A percentile compares a stretch with the other conserved stretches of the same genome.
Conservation (phyloP, 2,329 filamentous ascomycete genomes). For the Drechslerella stenobrocha region DNA sequence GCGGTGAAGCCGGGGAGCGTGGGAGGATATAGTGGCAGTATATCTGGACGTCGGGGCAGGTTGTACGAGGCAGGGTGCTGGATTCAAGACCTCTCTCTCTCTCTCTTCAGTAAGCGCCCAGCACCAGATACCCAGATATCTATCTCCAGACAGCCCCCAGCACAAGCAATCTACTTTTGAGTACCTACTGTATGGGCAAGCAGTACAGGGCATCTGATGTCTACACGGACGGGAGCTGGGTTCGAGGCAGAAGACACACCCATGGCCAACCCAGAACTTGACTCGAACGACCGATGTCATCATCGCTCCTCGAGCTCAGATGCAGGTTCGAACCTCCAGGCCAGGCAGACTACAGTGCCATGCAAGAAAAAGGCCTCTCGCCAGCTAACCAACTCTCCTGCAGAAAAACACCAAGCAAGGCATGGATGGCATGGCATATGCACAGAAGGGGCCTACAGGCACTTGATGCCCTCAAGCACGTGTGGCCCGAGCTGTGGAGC, state of each 20-base stretch:
- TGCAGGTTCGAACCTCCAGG: background rate
- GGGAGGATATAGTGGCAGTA: background rate
- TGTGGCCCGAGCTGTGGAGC: background rate
- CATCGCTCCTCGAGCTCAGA: constrained; percentile 6
- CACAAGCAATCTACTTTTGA: too few species aligned
- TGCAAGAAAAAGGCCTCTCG: background rate
- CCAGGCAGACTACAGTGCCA: background rate
- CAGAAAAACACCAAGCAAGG: background rate
- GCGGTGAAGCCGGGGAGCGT: background rate
- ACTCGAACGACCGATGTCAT: constrained; percentile 1
- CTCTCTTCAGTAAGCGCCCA: too few species aligned
- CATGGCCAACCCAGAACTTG: background rate
- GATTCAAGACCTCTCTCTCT: too few species aligned
- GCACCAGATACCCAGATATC: too few species aligned
- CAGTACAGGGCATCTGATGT: too few species aligned
- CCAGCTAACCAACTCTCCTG: background rate
- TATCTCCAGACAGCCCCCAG: too few species aligned
- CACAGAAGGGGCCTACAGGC: background rate
- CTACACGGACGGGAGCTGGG: too few species aligned
- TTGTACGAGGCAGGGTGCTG: too few species aligned
- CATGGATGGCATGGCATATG: background rate
- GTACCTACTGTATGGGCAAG: too few species aligned
- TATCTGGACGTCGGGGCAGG: too few species aligned
- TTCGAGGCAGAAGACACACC: too few species aligned
- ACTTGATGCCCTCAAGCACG: constrained; percentile 1